Percentiles rank a stretch among this genome's conserved stretches.
Conservation (phyloP, 192 early-diverging fungal genomes). For the Umbelopsis sp. region DNA sequence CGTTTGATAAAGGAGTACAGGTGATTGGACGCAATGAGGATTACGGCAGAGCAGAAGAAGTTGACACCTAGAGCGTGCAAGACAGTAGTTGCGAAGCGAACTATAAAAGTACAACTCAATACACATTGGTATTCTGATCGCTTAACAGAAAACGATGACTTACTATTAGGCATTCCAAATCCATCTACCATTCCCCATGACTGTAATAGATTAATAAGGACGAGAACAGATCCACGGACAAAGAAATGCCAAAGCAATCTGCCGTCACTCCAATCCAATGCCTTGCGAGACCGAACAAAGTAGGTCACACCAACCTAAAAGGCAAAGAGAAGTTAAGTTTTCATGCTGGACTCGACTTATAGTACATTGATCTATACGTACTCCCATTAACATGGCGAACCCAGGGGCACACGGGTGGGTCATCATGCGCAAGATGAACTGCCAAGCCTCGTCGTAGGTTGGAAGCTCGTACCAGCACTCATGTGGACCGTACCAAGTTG, state of each 20-base stretch:
- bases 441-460: not conserved
- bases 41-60: constrained; percentile 8
- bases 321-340: not conserved
- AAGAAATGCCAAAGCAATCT: constrained; percentile 18
- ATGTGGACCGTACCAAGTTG: not conserved
- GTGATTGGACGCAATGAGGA: constrained; percentile 17
- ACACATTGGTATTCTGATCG: too few relatives aligned
- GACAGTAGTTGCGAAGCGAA: constrained; percentile 2
- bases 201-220: not conserved
- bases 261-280: constrained; percentile 15
- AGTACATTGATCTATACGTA: not conserved
- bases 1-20: not conserved
- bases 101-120: not conserved
- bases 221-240: constrained; percentile 11
- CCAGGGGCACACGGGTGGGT: constrained; percentile 21
- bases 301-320: constrained; percentile 9
- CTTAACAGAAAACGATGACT: too few relatives aligned
- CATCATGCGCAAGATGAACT: constrained; percentile 4
- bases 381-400: constrained; percentile 10
- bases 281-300: constrained; percentile 23
- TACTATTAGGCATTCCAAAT: not conserved
- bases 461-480: constrained; percentile 4
- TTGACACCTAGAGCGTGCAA: constrained; percentile 18
- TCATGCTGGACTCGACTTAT: not conserved
- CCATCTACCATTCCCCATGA: not conserved